Evolutionary conservation across 495 filamentous ascomycete species (phyloP), one percentile per base, ranked within the genome.

Genomic region (Massariosphaeria phaeospora): DNA sequence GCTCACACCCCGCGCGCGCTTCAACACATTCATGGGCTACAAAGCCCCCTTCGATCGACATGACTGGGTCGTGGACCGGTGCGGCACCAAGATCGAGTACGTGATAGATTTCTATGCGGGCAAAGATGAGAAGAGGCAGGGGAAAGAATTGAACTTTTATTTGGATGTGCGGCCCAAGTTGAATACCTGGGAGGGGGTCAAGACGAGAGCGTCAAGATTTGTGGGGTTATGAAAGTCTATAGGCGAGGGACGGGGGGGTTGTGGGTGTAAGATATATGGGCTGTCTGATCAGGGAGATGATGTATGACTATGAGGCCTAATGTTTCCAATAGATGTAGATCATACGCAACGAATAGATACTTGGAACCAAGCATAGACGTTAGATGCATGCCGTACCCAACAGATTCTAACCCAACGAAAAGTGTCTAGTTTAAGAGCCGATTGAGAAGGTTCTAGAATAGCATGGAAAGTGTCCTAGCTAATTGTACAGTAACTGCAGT

Each of bases 31-130:
- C 46, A 70, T 96, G 54, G 93, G 93, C 17, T 96, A 96, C 71
- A 82, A 88, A 66, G 73, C 79, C 30, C 93, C 93, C 35, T 98
- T 98, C 68, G 93, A 98, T 72, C 78, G 93, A 43, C 93, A 98
- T 66, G 93, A 98, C 70, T 97, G 93, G 93, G 85, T 95, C 13
- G 84, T 98, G 9, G 91, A 97, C 69, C 75, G 93, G 52, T 96
- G 93, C 60, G 91, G 90, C n/a, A 84, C 81, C 60, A 77, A 76
- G 61, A 71, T 98, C 34, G 93, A 96, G 66, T 98, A 98, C 67
- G 83, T 98, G 23, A 98, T 98, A 70, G 93, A 98, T 71, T 98
- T 97, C 67, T 98, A 98, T 68, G 80, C 85, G 26, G 93, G 93
- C 0, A 87, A 84, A 59, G 73, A 78, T 42, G 70, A 73, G 24